These are phyloP conservation scores for Nakataea oryzae DNA, from an alignment of 2,329 filamentous ascomycete genomes.

Conservation along the genomic window DNA sequence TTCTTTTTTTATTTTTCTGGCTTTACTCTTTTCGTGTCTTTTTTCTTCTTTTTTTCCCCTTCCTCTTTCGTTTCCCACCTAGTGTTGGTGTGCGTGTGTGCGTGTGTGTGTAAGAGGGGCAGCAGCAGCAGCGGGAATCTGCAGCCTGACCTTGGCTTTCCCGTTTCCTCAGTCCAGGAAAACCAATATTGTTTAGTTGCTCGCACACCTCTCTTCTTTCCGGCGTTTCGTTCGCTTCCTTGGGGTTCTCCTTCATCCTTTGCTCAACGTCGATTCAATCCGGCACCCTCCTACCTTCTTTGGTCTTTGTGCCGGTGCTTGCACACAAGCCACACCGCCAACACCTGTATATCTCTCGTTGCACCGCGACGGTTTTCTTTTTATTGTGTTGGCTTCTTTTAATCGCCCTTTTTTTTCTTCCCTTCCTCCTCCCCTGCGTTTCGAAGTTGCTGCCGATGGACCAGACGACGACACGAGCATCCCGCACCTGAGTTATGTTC, in stretches of 20 bases:
- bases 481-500: slow-evolving; percentile 14
- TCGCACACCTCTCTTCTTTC: background rate
- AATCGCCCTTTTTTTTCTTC: background rate
- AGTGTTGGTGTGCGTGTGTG: too few species aligned
- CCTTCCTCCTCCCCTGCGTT: slow-evolving; percentile 1
- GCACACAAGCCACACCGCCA: background rate
- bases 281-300: background rate
- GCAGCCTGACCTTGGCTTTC: background rate
- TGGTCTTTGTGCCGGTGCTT: background rate
- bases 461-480: background rate
- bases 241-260: background rate
- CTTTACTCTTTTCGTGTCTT: background rate
- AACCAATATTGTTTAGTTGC: background rate
- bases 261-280: background rate
- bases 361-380: background rate
- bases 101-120: background rate
- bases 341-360: background rate
- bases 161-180: too few species aligned
- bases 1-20: slow-evolving; percentile 9
- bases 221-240: background rate
- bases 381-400: background rate
- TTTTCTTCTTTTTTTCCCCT: background rate
- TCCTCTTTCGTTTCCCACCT: background rate
- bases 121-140: background rate
- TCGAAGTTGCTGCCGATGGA: background rate